Conservation (phyloP, 2,329 filamentous ascomycete genomes). For the Lasiodiplodia hormozganensis region DNA sequence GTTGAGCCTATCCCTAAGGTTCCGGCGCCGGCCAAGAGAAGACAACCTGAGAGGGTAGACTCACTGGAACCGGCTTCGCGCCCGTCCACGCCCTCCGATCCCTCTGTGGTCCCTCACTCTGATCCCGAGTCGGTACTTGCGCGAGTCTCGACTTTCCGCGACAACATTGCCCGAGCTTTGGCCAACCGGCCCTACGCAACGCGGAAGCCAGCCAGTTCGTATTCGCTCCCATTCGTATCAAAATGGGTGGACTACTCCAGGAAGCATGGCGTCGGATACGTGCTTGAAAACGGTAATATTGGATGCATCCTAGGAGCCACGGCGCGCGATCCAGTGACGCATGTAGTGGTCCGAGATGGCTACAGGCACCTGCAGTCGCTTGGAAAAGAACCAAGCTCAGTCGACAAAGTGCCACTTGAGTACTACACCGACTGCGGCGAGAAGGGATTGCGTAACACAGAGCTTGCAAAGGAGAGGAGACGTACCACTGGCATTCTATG, state of each 20-base stretch:
- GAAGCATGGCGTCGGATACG: slow-evolving; percentile 84
- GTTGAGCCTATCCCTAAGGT: slow-evolving; percentile 4
- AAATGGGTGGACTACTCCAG: slow-evolving; percentile 92
- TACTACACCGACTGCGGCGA: slow-evolving; percentile 77
- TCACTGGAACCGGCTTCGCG: slow-evolving; percentile 12
- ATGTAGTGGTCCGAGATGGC: slow-evolving; percentile 74
- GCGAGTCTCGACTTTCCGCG: slow-evolving; percentile 52
- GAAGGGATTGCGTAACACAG: slow-evolving; percentile 67
- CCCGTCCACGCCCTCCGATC: neutral
- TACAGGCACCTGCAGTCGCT: slow-evolving; percentile 74
- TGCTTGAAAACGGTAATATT: slow-evolving; percentile 80
- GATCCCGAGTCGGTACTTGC: slow-evolving; percentile 55
- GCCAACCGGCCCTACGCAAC: slow-evolving; percentile 45
- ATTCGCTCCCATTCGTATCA: slow-evolving; percentile 63
- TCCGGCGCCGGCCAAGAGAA: neutral
- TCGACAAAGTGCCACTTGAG: slow-evolving; percentile 60
- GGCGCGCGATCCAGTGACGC: slow-evolving; percentile 65
- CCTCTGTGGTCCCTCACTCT: slow-evolving; percentile 41
- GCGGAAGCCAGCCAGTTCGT: slow-evolving; percentile 61
- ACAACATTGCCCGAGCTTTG: slow-evolving; percentile 55
- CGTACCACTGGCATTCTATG: slow-evolving; percentile 64
- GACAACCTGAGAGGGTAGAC: slow-evolving; percentile 24
- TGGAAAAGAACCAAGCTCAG: slow-evolving; percentile 61
- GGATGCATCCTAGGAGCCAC: slow-evolving; percentile 67
- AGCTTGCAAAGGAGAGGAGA: slow-evolving; percentile 64